Percentiles rank a stretch among this genome's conserved stretches.
These are phyloP conservation scores for Mortierella sp. DNA, from an alignment of 371 early-diverging fungal species.

Conservation along the genomic window DNA sequence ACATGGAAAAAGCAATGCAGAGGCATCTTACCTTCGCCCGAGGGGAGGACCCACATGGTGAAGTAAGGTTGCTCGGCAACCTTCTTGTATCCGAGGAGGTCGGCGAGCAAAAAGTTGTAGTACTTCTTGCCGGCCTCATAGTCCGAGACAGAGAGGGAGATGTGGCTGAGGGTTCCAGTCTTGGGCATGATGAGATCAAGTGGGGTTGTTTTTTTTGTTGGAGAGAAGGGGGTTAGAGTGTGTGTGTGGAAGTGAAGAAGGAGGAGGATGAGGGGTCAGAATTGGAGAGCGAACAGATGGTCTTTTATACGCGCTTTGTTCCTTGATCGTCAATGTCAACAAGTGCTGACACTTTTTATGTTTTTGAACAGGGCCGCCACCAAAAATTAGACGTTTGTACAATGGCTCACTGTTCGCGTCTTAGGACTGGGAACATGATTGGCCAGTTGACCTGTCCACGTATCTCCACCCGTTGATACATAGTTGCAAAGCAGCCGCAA, in stretches of 20 bases:
- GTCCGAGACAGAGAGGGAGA: constrained; percentile 37
- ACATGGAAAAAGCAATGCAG: neutral
- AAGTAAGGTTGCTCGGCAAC: constrained; percentile 30
- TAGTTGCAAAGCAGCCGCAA: neutral
- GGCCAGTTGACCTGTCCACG: neutral
- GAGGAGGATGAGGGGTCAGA: neutral
- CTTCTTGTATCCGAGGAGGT: constrained; percentile 40
- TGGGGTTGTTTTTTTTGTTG: neutral
- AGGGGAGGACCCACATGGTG: constrained; percentile 18
- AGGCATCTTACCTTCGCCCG: constrained; percentile 8
- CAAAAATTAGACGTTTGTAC: neutral
- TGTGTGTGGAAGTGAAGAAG: neutral
- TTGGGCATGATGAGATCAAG: constrained; percentile 17
- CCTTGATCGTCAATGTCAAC: neutral
- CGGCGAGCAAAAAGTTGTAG: constrained; percentile 34
- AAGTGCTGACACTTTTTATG: neutral
- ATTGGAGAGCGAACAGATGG: neutral
- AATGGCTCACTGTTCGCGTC: neutral
- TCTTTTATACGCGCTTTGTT: constrained; percentile 5
- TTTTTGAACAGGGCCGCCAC: neutral
- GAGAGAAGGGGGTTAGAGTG: neutral
- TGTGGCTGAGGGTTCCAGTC: constrained; percentile 35
- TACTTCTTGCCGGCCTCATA: constrained; percentile 37
- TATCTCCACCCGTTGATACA: neutral
- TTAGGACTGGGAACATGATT: neutral